Evolutionary conservation across 192 early-diverging fungal species (phyloP), one percentile per base, ranked within the genome.

Genomic region (Rhizophagus sp.): DNA sequence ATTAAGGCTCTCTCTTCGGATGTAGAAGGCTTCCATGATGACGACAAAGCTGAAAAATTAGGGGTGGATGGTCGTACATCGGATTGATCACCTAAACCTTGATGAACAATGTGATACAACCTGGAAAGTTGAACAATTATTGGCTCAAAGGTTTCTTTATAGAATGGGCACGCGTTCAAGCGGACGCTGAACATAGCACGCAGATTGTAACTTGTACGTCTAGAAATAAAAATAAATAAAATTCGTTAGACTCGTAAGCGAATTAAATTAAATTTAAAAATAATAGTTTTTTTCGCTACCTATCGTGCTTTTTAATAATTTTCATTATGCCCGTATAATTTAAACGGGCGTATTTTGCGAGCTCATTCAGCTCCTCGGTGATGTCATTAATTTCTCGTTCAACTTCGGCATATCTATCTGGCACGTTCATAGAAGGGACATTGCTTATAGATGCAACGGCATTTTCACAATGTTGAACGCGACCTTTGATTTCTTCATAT

Each of bases 221-320:
- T 86, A 72, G 39, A 36, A 75, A 80, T 11, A 57, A 17, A n/a
- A 50, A 33, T 72, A 13, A 17, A 12, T 47, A 12, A 71, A 33
- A 24, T 17, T 65, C 24, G 74, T 12, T 15, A 36, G 69, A 17
- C 49, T 7, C 67, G 10, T 39, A 25, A 15, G 2, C 50, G 44
- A 5, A 33, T 19, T 22, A 39, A 71, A 39, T 52, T 27, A 39
- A 71, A 39, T 52, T 27, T 62, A 30, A 75, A 73, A 57, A 62
- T 8, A 19, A 27, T 39, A 44, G 3, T 24, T 61, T 36, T 17
- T 61, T 74, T 62, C 30, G 30, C 30, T 86, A 86, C 85, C 68
- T 92, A 87, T 99, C 97, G 84, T 99, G 98, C 87, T 99, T 99
- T 86, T 99, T 99, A 83, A 99, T 89, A 81, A 98, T 98, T 89